Evolutionary conservation across 768 basidiomycete species (phyloP).

Genomic region (Xanthoconium purpureum): DNA sequence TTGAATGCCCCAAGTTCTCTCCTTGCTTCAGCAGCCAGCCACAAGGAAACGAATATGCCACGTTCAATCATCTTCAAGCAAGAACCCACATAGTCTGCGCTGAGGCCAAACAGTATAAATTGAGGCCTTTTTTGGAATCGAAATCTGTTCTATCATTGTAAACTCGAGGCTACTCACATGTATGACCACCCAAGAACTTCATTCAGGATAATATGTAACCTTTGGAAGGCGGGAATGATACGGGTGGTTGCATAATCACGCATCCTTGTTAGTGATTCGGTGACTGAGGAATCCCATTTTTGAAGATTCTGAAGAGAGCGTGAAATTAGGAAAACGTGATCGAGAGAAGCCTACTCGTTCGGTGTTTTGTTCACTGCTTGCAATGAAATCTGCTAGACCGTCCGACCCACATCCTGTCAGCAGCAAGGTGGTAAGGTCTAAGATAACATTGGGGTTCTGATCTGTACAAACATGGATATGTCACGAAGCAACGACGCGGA

Average conservation of each 20-base stretch:
- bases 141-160: conserved; percentile 5
- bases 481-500: conserved; percentile 10
- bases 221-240: conserved; percentile 71
- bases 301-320: conserved; percentile 56
- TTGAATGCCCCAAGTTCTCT: conserved; percentile 69
- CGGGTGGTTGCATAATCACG: conserved; percentile 72
- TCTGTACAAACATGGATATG: conserved; percentile 39
- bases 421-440: conserved; percentile 70
- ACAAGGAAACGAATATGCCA: conserved; percentile 61
- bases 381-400: conserved; percentile 68
- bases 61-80: conserved; percentile 53
- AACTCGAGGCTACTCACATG: conserved; percentile 47
- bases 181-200: conserved; percentile 78
- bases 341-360: conserved; percentile 56
- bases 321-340: conserved; percentile 19
- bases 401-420: conserved; percentile 72
- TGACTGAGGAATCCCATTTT: conserved; percentile 78
- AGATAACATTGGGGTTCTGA: conserved; percentile 56
- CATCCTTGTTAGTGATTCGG: conserved; percentile 66
- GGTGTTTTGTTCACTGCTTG: conserved; percentile 76
- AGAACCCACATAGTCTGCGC: conserved; percentile 45
- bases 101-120: conserved; percentile 55
- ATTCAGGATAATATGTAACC: conserved; percentile 70
- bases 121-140: conserved; percentile 46
- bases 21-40: conserved; percentile 65